Evolutionary conservation across 192 early-diverging fungal genomes (phyloP).

Genomic region (Coemansia sp.): DNA sequence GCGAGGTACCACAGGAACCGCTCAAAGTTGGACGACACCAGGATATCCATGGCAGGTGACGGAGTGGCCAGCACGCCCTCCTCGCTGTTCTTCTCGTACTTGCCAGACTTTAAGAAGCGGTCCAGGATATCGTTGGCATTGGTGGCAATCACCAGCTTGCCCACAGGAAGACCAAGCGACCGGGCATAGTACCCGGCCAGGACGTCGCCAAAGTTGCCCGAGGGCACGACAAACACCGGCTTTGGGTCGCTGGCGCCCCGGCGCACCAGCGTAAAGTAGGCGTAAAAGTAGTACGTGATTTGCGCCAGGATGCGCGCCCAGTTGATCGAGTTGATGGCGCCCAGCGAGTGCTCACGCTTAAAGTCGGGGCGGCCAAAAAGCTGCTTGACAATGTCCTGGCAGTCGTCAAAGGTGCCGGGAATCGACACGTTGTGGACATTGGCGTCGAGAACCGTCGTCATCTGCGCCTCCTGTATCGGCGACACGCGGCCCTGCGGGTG

Average conservation of each 20-base stretch:
- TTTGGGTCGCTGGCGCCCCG: not conserved
- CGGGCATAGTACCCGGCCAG: conserved; percentile 91
- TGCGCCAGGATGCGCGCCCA: conserved; percentile 97
- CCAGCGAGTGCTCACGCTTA: conserved; percentile 72
- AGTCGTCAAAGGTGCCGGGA: conserved; percentile 96
- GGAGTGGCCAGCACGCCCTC: conserved; percentile 68
- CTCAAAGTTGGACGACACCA: conserved; percentile 97
- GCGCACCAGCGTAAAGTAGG: conserved; percentile 73
- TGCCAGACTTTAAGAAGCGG: conserved; percentile 82
- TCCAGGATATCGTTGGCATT: conserved; percentile 97
- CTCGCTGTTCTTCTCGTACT: conserved; percentile 72
- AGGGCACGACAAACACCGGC: conserved; percentile 79
- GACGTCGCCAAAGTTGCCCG: conserved; percentile 97
- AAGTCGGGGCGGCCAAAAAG: conserved; percentile 79
- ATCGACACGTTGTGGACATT: conserved; percentile 95
- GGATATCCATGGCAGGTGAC: conserved; percentile 97
- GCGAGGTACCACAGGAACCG: conserved; percentile 91
- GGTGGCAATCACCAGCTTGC: conserved; percentile 83
- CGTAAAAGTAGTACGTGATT: conserved; percentile 93
- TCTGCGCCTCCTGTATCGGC: conserved; percentile 96
- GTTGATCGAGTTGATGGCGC: conserved; percentile 98
- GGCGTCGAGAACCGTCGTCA: conserved; percentile 90
- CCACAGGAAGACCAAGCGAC: conserved; percentile 87
- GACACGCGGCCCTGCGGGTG: conserved; percentile 88
- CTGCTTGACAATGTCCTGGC: conserved; percentile 92